These are phyloP conservation scores for Thalia dealbata DNA, from an alignment of 176 grass and related monocot species.

Conservation along the genomic window DNA sequence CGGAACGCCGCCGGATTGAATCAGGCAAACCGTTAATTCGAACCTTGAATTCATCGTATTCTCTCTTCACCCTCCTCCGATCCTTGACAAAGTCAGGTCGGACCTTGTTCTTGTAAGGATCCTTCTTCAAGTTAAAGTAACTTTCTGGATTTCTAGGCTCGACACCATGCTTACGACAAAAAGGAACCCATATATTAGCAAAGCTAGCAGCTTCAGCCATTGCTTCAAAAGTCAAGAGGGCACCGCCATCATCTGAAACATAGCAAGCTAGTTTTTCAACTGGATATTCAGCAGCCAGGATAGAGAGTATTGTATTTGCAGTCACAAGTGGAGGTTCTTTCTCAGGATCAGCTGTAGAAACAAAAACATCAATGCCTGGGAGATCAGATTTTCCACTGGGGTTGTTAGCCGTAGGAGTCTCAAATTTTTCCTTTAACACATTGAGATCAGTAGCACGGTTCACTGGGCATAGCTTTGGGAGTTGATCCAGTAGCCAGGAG, in stretches of 20 bases:
- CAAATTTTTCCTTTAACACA: conserved; percentile 92
- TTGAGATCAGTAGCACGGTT: conserved; percentile 71
- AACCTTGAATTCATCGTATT: conserved; percentile 98
- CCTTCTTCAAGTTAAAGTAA: conserved; percentile 88
- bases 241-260: conserved; percentile 89
- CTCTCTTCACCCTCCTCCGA: conserved; percentile 77
- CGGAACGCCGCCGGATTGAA: conserved; percentile 69
- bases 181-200: conserved; percentile 91
- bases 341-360: conserved; percentile 92
- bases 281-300: conserved; percentile 92
- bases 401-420: conserved; percentile 45
- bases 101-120: conserved; percentile 90
- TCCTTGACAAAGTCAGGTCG: conserved; percentile 89
- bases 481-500: conserved; percentile 88
- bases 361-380: conserved; percentile 79
- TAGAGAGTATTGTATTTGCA: conserved; percentile 89
- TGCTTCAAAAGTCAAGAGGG: conserved; percentile 89
- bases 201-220: conserved; percentile 99
- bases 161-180: conserved; percentile 79
- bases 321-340: conserved; percentile 89
- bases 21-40: conserved; percentile 69
- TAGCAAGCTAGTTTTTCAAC: conserved; percentile 95
- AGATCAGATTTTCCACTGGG: conserved; percentile 72
- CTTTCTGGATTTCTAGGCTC: conserved; percentile 91
- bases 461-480: conserved; percentile 74